A percentile compares a stretch with the other conserved stretches of the same genome.
These are phyloP conservation scores for Mycena indigotica DNA, from an alignment of 768 basidiomycete species.

Conservation along the genomic window DNA sequence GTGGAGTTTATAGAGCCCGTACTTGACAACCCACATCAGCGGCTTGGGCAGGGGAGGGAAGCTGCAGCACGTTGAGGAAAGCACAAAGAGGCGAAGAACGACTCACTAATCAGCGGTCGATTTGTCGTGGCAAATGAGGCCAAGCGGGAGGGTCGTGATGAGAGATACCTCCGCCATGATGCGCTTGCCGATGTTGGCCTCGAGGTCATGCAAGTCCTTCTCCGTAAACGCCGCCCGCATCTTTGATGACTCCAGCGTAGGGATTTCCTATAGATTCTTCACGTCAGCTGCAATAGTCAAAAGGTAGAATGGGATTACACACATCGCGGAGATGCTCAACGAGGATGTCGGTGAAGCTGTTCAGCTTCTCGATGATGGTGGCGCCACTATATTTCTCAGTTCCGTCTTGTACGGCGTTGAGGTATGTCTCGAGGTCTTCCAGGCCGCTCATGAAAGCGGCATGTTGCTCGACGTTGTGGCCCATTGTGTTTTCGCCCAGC, in stretches of 20 bases:
- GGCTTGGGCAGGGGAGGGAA: slow-evolving; percentile 33
- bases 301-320: background rate
- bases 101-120: background rate
- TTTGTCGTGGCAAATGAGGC: background rate
- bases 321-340: slow-evolving; percentile 12
- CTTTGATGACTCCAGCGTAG: slow-evolving; percentile 5
- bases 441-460: slow-evolving; percentile 18
- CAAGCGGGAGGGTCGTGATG: background rate
- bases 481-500: slow-evolving; percentile 18
- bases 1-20: slow-evolving; percentile 29
- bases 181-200: background rate
- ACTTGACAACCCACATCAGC: slow-evolving; percentile 25
- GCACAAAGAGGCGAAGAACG: background rate
- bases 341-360: slow-evolving; percentile 12
- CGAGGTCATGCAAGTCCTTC: slow-evolving; percentile 14
- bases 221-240: slow-evolving; percentile 15
- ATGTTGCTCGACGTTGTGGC: slow-evolving; percentile 25
- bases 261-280: slow-evolving; percentile 7
- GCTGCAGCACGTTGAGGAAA: slow-evolving; percentile 7
- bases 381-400: slow-evolving; percentile 8
- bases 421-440: slow-evolving; percentile 18
- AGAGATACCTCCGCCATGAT: background rate
- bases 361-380: slow-evolving; percentile 6
- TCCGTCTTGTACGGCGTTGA: slow-evolving; percentile 6
- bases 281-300: background rate